Conservation (phyloP, 2,329 filamentous ascomycete species). For the Aureobasidium lini region DNA sequence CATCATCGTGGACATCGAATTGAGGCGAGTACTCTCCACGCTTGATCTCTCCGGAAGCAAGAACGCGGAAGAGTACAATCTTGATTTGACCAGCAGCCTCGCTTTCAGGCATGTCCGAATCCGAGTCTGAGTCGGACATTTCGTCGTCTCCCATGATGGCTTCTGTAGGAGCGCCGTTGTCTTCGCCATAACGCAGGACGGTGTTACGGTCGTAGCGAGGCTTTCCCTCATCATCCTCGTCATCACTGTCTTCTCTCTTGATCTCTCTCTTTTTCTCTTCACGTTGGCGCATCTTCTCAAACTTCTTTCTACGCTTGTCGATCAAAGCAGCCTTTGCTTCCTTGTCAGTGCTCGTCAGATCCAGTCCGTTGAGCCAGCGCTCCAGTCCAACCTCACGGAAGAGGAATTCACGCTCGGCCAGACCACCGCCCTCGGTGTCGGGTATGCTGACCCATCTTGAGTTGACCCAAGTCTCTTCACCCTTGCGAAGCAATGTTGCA, state of each 20-base stretch:
- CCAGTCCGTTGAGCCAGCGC: conserved; percentile 90
- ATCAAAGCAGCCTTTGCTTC: conserved; percentile 73
- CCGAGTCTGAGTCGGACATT: conserved; percentile 59
- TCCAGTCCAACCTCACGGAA: conserved; percentile 96
- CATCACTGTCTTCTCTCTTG: conserved; percentile 50
- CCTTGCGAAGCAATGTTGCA: conserved; percentile 80
- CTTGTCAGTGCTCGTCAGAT: conserved; percentile 63
- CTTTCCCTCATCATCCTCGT: conserved; percentile 38
- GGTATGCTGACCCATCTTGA: conserved; percentile 95
- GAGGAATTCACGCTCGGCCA: conserved; percentile 92
- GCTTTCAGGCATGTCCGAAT: conserved; percentile 77
- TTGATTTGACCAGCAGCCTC: conserved; percentile 98
- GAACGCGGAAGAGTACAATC: conserved; percentile 88
- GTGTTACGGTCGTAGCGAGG: conserved; percentile 38
- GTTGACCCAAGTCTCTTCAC: conserved; percentile 98
- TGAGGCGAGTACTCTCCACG: conserved; percentile 96
- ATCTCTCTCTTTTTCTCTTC: conserved; percentile 83
- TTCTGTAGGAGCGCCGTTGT: conserved; percentile 68
- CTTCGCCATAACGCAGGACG: conserved; percentile 73
- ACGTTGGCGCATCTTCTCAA: conserved; percentile 34
- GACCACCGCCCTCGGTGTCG: conserved; percentile 80
- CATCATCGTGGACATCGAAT: conserved; percentile 92
- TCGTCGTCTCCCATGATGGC: conserved; percentile 60
- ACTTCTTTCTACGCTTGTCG: conserved; percentile 45
- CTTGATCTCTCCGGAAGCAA: conserved; percentile 95